These are phyloP conservation scores for Candida takata DNA, from an alignment of 805 yeast species.

Conservation along the genomic window DNA sequence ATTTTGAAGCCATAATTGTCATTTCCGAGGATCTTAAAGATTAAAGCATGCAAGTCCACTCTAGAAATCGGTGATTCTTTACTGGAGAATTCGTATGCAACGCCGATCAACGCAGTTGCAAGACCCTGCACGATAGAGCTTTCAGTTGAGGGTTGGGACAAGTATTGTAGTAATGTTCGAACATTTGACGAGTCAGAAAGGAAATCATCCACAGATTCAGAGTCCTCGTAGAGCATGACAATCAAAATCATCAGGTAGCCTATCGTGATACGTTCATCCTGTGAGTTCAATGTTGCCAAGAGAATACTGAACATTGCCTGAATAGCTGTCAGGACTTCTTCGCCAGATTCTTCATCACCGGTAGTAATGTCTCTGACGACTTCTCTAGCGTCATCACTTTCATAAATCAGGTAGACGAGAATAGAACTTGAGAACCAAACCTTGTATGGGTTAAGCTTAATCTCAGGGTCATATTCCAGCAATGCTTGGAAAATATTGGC, in stretches of 20 bases:
- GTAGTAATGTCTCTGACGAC: slow-evolving; percentile 41
- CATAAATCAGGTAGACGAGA: slow-evolving; percentile 55
- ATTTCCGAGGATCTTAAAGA: slow-evolving; percentile 69
- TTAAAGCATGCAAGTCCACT: slow-evolving; percentile 48
- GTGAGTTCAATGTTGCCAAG: slow-evolving; percentile 50
- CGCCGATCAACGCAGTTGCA: slow-evolving; percentile 64
- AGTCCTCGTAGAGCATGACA: slow-evolving; percentile 73
- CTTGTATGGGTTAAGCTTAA: slow-evolving; percentile 76
- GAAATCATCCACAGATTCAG: slow-evolving; percentile 67
- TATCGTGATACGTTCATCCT: slow-evolving; percentile 69
- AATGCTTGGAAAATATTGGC: slow-evolving; percentile 66
- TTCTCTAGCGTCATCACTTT: slow-evolving; percentile 40
- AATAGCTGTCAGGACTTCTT: slow-evolving; percentile 61
- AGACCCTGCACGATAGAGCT: slow-evolving; percentile 64
- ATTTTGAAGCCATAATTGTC: slow-evolving; percentile 73
- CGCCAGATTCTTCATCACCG: slow-evolving; percentile 57
- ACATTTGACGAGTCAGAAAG: slow-evolving; percentile 59
- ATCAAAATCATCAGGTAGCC: slow-evolving; percentile 72
- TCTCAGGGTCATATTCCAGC: slow-evolving; percentile 68
- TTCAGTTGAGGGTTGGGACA: slow-evolving; percentile 44
- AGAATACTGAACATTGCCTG: slow-evolving; percentile 75
- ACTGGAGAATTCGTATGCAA: slow-evolving; percentile 77
- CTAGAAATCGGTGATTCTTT: slow-evolving; percentile 48
- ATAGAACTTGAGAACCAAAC: slow-evolving; percentile 76
- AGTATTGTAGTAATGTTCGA: slow-evolving; percentile 59